phyloP scores from a whole-genome alignment of 306 rosid genomes.

The Vigna hirtella region DNA sequence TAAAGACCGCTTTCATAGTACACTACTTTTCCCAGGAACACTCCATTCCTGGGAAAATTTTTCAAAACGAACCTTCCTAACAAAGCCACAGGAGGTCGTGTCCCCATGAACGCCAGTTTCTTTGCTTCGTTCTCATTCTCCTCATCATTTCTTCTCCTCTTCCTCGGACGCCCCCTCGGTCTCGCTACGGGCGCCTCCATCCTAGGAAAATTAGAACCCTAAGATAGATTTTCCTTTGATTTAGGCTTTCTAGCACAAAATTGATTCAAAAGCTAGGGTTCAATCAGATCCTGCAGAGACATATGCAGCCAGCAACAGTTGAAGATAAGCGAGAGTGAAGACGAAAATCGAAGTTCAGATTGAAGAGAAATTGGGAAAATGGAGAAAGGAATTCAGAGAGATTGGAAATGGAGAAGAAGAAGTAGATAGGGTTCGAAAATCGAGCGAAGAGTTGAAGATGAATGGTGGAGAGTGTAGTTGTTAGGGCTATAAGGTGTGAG shows the following conservation, averaged over 20 bases:
- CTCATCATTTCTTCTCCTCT: slow-evolving; percentile 65
- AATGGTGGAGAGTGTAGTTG: slow-evolving; percentile 36
- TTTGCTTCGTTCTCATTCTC: slow-evolving; percentile 58
- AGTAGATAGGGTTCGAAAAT: slow-evolving; percentile 50
- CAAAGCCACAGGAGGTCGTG: slow-evolving; percentile 56
- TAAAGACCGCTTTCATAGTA: slow-evolving; percentile 72
- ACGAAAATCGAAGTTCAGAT: slow-evolving; percentile 11
- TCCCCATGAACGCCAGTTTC: slow-evolving; percentile 49
- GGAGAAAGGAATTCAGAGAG: not conserved
- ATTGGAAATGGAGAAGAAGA: slow-evolving; percentile 9
- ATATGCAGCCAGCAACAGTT: not conserved
- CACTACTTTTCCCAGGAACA: slow-evolving; percentile 77
- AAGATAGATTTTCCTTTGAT: not conserved
- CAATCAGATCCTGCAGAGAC: slow-evolving; percentile 44
- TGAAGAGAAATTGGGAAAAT: not conserved
- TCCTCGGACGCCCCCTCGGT: slow-evolving; percentile 95
- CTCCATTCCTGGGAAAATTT: slow-evolving; percentile 66
- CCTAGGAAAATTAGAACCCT: slow-evolving; percentile 26
- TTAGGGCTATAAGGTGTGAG: not conserved
- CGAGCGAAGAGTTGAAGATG: slow-evolving; percentile 12
- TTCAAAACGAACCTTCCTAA: slow-evolving; percentile 75
- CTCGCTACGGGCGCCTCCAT: slow-evolving; percentile 76
- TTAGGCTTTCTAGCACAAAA: not conserved
- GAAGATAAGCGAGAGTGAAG: slow-evolving; percentile 8
- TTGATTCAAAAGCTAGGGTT: slow-evolving; percentile 45